Conservation (phyloP, 2,329 filamentous ascomycete genomes). For the Alternaria arborescens region DNA sequence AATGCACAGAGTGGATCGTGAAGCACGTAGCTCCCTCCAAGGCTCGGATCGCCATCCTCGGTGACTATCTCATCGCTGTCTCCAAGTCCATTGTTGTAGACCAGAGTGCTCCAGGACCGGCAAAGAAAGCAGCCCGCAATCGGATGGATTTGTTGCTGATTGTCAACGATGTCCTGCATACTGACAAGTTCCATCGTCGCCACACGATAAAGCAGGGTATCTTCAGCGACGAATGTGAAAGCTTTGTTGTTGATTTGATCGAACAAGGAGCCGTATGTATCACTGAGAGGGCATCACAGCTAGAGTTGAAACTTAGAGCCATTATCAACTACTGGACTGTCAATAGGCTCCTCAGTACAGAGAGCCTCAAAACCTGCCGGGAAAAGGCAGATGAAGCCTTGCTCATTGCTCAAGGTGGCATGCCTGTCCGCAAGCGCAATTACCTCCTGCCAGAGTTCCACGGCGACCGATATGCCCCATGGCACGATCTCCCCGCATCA, state of each 20-base stretch:
- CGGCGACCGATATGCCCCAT: constrained; percentile 75
- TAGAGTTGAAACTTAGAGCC: constrained; percentile 65
- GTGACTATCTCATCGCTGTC: constrained; percentile 77
- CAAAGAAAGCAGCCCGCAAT: constrained; percentile 68
- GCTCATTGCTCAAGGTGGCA: constrained; percentile 42
- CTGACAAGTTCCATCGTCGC: constrained; percentile 36
- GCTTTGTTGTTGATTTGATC: constrained; percentile 69
- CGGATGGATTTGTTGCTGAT: constrained; percentile 80
- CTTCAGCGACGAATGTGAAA: constrained; percentile 56
- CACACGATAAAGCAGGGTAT: constrained; percentile 14
- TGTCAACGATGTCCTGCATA: constrained; percentile 77
- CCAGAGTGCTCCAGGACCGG: constrained; percentile 15
- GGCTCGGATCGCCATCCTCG: constrained; percentile 71
- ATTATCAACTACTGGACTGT: constrained; percentile 77
- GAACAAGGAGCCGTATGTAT: constrained; percentile 62
- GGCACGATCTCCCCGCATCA: constrained; percentile 83
- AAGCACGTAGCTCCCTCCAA: constrained; percentile 74
- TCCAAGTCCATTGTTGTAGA: constrained; percentile 64
- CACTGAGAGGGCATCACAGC: constrained; percentile 69
- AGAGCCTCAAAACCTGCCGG: constrained; percentile 66
- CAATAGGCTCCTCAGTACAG: constrained; percentile 66
- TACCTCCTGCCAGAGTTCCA: constrained; percentile 79
- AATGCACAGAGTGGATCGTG: constrained; percentile 87
- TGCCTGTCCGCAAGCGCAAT: constrained; percentile 61
- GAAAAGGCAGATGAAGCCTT: constrained; percentile 61